Evolutionary conservation across 108 stramenopile species (phyloP).

Genomic region (Nannochloropsis gaditana): DNA sequence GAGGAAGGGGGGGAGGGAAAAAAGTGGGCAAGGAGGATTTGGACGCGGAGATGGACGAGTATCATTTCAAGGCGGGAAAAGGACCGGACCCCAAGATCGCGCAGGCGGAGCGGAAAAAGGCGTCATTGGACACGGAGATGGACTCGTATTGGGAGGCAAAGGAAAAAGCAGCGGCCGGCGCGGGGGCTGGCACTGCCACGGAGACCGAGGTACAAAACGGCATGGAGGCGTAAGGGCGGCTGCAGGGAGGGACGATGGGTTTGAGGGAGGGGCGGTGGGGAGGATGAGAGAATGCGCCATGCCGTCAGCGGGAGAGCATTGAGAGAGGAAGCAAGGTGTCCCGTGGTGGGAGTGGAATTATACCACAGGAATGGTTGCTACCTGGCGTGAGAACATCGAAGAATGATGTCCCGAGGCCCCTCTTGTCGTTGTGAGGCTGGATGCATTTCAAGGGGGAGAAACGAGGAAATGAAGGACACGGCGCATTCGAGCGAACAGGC

Average conservation of each 20-base stretch:
- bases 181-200: background rate
- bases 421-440: too few species aligned
- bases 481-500: too few species aligned
- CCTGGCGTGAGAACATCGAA: too few species aligned
- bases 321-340: too few species aligned
- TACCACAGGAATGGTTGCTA: too few species aligned
- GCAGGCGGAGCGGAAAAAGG: background rate
- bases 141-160: slow-evolving; percentile 16
- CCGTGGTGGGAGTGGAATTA: too few species aligned
- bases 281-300: too few species aligned
- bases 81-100: slow-evolving; percentile 19
- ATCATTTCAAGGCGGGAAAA: slow-evolving; percentile 18
- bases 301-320: too few species aligned
- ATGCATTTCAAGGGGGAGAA: too few species aligned
- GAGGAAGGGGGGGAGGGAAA: background rate
- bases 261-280: background rate
- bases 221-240: background rate
- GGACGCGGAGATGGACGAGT: slow-evolving; percentile 14
- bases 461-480: too few species aligned
- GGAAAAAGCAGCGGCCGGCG: background rate
- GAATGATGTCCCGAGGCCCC: too few species aligned
- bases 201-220: background rate
- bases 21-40: slow-evolving; percentile 12
- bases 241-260: background rate
- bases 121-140: slow-evolving; percentile 20